A percentile compares a stretch with the other conserved stretches of the same genome.
These are phyloP conservation scores for Cicer chorassanicum DNA, from an alignment of 306 rosid species.

Conservation along the genomic window DNA sequence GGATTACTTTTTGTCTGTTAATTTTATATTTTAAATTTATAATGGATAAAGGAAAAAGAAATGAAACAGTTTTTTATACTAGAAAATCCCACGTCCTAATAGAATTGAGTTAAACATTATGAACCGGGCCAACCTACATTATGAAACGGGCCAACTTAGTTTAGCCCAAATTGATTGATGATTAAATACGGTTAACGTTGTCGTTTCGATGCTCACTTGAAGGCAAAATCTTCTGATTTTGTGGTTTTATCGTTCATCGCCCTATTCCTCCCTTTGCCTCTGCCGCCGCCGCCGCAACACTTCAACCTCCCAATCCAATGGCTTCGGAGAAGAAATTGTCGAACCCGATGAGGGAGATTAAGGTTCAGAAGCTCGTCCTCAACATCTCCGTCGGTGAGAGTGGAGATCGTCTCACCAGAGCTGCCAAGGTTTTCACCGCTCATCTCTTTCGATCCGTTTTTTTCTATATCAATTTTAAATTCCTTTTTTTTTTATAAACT, in stretches of 20 bases:
- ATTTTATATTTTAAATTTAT: too few relatives aligned
- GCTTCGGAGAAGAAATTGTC: conserved; percentile 78
- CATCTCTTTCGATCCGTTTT: background rate
- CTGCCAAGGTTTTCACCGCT: conserved; percentile 60
- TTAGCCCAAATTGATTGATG: too few relatives aligned
- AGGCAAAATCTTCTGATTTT: background rate
- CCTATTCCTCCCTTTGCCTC: background rate
- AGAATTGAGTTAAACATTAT: too few relatives aligned
- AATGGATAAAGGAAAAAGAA: too few relatives aligned
- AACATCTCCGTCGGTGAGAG: conserved; percentile 87
- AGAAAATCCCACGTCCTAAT: too few relatives aligned
- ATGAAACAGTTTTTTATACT: too few relatives aligned
- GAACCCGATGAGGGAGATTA: conserved; percentile 81
- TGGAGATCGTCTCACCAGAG: conserved; percentile 85
- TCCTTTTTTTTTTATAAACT: background rate
- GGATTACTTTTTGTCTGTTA: too few relatives aligned
- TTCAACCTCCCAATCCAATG: conserved; percentile 31
- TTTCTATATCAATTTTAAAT: background rate
- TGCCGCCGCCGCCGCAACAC: conserved; percentile 14
- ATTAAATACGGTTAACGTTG: background rate
- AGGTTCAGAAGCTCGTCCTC: conserved; percentile 81
- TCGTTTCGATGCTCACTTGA: background rate
- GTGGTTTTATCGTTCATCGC: background rate
- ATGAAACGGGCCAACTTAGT: too few relatives aligned
- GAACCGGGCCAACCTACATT: too few relatives aligned